Base-by-base conservation (phyloP, 305 asterid genomes). In the Solanum hybrid region DNA sequence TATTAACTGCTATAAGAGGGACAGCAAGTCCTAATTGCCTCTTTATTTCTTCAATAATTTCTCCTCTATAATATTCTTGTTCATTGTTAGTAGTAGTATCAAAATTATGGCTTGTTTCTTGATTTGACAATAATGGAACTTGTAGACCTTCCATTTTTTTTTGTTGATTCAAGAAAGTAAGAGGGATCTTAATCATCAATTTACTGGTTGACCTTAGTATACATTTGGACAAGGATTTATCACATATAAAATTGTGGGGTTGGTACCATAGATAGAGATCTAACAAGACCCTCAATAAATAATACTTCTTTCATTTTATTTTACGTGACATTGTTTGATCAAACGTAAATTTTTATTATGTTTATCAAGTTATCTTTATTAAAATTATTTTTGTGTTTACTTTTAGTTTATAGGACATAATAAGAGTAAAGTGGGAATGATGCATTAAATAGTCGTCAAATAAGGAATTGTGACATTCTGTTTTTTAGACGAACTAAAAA, bases 1-100 rank as follows among this genome's bases (percentile, higher is more conserved):
- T 57, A 91, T 92, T 96, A 51, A 95, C 97, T 78, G 95, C 96
- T 86, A 96, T 91, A 22, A 96, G 94, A 86, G 98, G 96, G 85
- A 92, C 24, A 10, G 95, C 96, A 87, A 95, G 89, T 31, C 92
- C 75, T 33, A 95, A 76, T 89, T 94, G 96, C 87, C 24, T 91
- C 79, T 92, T 95, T 3, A 89, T 92, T 93, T 96, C 98, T 71
- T 92, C 93, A n/a, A 91, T 88, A 0, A 93, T 91, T 10, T 89
- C 82, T 73, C 51, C 90, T 89, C 57, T 35, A 73, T 2, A 37
- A 71, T 39, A 36, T 90, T 39, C 67, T 90, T 84, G 69, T 92
- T 81, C 84, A 35, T 26, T 16, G 5, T n/a, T 10, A 35, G 39
- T 11, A 36, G 5, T 11, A 36, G 26, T 76, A 76, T 76, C 81